Percentiles rank a stretch among this genome's conserved stretches.
These are phyloP conservation scores for Scutellaria galericulata DNA, from an alignment of 257 asterid genomes.

Conservation along the genomic window DNA sequence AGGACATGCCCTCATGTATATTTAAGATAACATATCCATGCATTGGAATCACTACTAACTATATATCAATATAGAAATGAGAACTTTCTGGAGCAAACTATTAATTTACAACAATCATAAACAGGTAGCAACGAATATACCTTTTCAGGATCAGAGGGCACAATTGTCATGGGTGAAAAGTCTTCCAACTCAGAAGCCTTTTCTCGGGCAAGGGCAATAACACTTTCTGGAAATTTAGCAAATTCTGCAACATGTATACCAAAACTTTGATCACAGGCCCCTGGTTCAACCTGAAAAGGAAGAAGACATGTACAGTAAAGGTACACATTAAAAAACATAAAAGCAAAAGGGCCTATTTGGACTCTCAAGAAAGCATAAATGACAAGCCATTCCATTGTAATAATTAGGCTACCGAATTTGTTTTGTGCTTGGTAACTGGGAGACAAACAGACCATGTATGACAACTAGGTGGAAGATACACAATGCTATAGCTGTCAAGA, in stretches of 20 bases:
- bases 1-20: too few relatives aligned
- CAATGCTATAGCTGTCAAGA: not conserved
- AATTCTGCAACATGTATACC: slow-evolving; percentile 99
- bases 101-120: slow-evolving; percentile 18
- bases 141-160: slow-evolving; percentile 55
- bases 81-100: slow-evolving; percentile 12
- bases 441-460: not conserved
- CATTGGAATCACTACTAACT: not conserved
- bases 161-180: slow-evolving; percentile 61
- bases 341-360: slow-evolving; percentile 7
- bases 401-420: slow-evolving; percentile 17
- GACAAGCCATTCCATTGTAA: slow-evolving; percentile 11
- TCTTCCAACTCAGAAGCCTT: slow-evolving; percentile 98
- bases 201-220: slow-evolving; percentile 85
- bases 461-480: not conserved
- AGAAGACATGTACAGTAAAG: not conserved
- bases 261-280: slow-evolving; percentile 98
- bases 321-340: not conserved
- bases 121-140: slow-evolving; percentile 42
- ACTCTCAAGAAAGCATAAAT: slow-evolving; percentile 14
- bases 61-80: not conserved
- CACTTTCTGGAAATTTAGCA: slow-evolving; percentile 95
- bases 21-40: not conserved
- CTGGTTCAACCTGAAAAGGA: slow-evolving; percentile 80
- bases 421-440: not conserved